phyloP scores from a whole-genome alignment of 345 rosid genomes.

The Citrus glauca region DNA sequence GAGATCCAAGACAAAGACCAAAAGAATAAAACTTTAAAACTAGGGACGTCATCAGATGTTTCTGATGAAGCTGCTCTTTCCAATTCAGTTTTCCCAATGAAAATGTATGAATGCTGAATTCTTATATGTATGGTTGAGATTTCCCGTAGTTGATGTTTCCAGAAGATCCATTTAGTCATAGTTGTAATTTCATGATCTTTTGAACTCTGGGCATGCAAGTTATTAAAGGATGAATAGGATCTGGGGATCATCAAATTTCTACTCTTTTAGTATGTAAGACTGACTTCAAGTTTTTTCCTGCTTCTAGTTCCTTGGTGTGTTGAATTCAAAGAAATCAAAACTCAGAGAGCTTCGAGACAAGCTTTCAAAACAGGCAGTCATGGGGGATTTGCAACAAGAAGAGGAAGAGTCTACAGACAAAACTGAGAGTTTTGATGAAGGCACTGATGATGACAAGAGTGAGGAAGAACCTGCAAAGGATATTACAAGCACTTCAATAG shows the following conservation, averaged over 20 bases:
- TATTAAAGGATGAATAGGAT: neutral
- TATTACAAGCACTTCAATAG: constrained; percentile 34
- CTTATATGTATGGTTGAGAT: neutral
- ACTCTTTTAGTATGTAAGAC: too few relatives aligned
- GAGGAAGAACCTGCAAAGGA: constrained; percentile 40
- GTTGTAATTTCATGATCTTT: neutral
- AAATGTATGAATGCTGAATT: neutral
- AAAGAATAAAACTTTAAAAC: neutral
- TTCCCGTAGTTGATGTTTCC: neutral
- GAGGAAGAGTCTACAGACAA: constrained; percentile 60
- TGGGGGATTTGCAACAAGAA: constrained; percentile 28
- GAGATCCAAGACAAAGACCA: neutral
- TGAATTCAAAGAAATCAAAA: constrained; percentile 83
- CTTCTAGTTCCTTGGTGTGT: constrained; percentile 57
- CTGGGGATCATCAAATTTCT: neutral
- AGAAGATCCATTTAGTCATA: neutral
- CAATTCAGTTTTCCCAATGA: neutral
- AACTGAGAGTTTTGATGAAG: constrained; percentile 60
- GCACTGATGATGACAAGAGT: constrained; percentile 33
- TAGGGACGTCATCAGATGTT: neutral
- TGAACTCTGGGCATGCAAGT: neutral
- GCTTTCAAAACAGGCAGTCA: constrained; percentile 40
- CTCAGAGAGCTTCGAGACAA: constrained; percentile 75
- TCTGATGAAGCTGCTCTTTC: neutral
- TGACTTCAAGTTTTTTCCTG: constrained; percentile 6